Conservation (phyloP, 305 asterid species). For the Fraxinus greggii region DNA sequence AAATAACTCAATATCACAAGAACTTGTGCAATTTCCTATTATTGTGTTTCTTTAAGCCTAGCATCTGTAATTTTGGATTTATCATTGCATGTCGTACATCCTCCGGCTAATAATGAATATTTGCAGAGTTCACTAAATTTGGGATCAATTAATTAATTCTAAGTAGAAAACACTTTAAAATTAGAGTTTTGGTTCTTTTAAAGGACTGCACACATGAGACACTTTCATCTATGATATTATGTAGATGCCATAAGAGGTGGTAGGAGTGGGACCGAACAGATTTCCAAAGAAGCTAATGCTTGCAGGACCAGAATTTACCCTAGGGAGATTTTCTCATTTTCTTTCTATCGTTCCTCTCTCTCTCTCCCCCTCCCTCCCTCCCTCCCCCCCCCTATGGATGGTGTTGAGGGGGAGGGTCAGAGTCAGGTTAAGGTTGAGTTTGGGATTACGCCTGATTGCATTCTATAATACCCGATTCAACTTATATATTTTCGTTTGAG, state of each 20-base stretch:
- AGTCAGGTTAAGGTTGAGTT: background rate
- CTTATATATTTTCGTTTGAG: background rate
- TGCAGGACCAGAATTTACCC: background rate
- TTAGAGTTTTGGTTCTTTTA: background rate
- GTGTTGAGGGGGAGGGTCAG: background rate
- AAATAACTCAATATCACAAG: background rate
- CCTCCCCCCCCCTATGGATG: background rate
- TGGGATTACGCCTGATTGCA: background rate
- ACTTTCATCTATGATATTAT: background rate
- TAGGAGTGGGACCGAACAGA: background rate
- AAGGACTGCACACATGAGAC: background rate
- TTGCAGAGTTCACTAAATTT: background rate
- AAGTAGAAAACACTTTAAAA: background rate
- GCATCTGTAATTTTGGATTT: background rate
- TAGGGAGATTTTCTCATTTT: background rate
- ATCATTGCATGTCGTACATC: background rate
- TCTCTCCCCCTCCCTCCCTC: background rate
- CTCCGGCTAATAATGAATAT: background rate
- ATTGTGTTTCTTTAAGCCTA: background rate
- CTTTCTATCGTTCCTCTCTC: background rate
- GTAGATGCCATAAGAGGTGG: background rate
- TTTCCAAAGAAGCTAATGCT: background rate
- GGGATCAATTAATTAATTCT: background rate
- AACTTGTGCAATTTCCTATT: background rate
- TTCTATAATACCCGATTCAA: background rate